Evolutionary conservation across 2,329 filamentous ascomycete species (phyloP).

Genomic region (Atkinsonella texensis): DNA sequence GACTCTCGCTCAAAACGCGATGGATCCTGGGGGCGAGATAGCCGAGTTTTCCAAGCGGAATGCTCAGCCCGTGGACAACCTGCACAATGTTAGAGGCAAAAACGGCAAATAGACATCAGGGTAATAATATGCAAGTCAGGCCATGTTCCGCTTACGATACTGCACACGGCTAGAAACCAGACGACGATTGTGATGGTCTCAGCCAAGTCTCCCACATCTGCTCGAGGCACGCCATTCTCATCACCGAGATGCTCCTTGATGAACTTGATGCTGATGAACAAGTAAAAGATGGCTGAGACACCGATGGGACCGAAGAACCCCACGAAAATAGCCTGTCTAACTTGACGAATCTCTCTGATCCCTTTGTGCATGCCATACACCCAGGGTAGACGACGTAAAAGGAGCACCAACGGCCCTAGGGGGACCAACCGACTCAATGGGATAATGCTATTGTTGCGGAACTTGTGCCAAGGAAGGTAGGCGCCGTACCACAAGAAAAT

Average conservation of each 20-base stretch:
- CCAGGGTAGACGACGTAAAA: slow-evolving; percentile 67
- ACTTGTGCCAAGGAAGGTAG: slow-evolving; percentile 67
- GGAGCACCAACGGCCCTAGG: slow-evolving; percentile 62
- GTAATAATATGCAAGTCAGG: not conserved
- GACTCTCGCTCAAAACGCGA: slow-evolving; percentile 16
- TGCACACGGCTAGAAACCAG: slow-evolving; percentile 79
- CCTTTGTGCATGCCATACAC: slow-evolving; percentile 60
- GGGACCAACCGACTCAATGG: slow-evolving; percentile 61
- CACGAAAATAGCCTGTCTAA: slow-evolving; percentile 68
- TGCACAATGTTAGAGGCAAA: slow-evolving; percentile 5
- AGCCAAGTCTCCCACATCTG: slow-evolving; percentile 52
- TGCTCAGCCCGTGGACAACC: slow-evolving; percentile 69
- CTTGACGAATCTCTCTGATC: slow-evolving; percentile 67
- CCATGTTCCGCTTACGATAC: slow-evolving; percentile 48
- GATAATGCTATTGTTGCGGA: slow-evolving; percentile 55
- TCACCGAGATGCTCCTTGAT: slow-evolving; percentile 38
- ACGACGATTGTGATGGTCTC: slow-evolving; percentile 62
- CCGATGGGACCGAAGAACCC: slow-evolving; percentile 92
- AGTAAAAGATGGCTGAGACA: slow-evolving; percentile 80
- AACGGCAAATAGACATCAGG: slow-evolving; percentile 13
- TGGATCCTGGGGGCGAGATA: slow-evolving; percentile 51
- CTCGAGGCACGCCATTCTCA: slow-evolving; percentile 46
- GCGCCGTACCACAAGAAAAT: slow-evolving; percentile 90
- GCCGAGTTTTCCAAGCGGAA: slow-evolving; percentile 61
- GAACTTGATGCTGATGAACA: slow-evolving; percentile 72